phyloP scores from a whole-genome alignment of 2,329 filamentous ascomycete species.

The Orbilia quercus region DNA sequence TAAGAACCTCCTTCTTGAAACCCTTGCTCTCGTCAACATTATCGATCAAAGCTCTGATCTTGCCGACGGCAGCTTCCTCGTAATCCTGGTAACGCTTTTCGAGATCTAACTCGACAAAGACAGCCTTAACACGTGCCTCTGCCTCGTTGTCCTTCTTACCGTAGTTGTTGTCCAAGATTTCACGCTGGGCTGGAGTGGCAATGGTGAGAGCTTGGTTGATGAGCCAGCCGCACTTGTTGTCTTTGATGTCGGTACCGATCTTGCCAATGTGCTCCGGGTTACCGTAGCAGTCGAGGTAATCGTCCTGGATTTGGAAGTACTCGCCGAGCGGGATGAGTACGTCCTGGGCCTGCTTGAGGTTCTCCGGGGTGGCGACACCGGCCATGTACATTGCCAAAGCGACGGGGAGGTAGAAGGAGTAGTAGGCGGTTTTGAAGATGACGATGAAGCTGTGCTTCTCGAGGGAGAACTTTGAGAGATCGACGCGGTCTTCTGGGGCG shows the following conservation, averaged over 20 bases:
- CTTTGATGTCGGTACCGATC: slow-evolving; percentile 98
- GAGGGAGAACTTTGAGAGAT: slow-evolving; percentile 94
- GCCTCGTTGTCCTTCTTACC: slow-evolving; percentile 86
- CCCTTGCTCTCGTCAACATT: slow-evolving; percentile 86
- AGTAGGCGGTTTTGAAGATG: slow-evolving; percentile 99
- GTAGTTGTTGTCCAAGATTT: slow-evolving; percentile 90
- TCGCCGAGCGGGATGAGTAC: slow-evolving; percentile 97
- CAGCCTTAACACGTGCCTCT: slow-evolving; percentile 86
- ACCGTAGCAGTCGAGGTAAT: slow-evolving; percentile 98
- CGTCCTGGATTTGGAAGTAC: slow-evolving; percentile 99
- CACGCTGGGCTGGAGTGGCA: slow-evolving; percentile 84
- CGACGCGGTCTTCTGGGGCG: slow-evolving; percentile 90
- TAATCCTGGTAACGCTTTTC: slow-evolving; percentile 86
- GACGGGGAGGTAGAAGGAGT: slow-evolving; percentile 98
- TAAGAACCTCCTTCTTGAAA: slow-evolving; percentile 89
- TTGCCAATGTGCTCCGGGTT: slow-evolving; percentile 93
- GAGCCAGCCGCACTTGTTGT: slow-evolving; percentile 99
- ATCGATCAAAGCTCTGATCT: slow-evolving; percentile 79
- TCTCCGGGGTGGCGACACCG: slow-evolving; percentile 83
- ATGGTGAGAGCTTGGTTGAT: slow-evolving; percentile 91
- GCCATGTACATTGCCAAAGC: slow-evolving; percentile 88
- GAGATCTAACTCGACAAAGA: slow-evolving; percentile 87
- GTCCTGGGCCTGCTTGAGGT: slow-evolving; percentile 86
- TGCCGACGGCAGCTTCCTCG: slow-evolving; percentile 85
- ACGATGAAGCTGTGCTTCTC: slow-evolving; percentile 98